Conservation (phyloP, 805 yeast genomes). For the Candida germanica region DNA sequence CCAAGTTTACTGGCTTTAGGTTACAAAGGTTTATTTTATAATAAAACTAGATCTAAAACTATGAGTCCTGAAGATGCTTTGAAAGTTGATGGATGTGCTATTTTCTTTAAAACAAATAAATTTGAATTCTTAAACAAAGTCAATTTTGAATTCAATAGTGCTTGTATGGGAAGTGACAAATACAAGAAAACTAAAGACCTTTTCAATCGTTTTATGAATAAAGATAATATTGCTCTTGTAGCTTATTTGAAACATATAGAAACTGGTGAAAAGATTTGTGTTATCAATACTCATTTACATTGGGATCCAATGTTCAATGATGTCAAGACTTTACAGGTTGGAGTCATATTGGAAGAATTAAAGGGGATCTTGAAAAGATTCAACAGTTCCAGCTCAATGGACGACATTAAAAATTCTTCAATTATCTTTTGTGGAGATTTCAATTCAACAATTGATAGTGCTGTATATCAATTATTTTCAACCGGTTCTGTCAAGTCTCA, state of each 20-base stretch:
- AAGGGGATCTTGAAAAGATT: slow-evolving; percentile 59
- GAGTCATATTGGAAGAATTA: slow-evolving; percentile 84
- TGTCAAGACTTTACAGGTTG: slow-evolving; percentile 94
- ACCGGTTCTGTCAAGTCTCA: slow-evolving; percentile 79
- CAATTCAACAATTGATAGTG: slow-evolving; percentile 82
- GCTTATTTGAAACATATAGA: slow-evolving; percentile 68
- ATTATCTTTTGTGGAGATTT: slow-evolving; percentile 91
- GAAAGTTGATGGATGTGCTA: slow-evolving; percentile 98
- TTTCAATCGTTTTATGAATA: slow-evolving; percentile 92
- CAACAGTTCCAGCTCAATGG: slow-evolving; percentile 41
- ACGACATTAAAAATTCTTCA: slow-evolving; percentile 62
- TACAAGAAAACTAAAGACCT: slow-evolving; percentile 92
- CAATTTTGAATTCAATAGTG: slow-evolving; percentile 76
- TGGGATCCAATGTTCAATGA: slow-evolving; percentile 98
- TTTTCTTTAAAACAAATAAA: slow-evolving; percentile 69
- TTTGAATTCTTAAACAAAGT: slow-evolving; percentile 71
- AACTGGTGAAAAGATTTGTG: slow-evolving; percentile 67
- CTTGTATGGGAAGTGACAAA: slow-evolving; percentile 76
- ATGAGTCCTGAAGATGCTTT: slow-evolving; percentile 77
- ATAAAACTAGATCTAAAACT: slow-evolving; percentile 89
- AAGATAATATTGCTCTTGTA: slow-evolving; percentile 87
- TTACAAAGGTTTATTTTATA: slow-evolving; percentile 77
- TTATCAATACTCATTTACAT: slow-evolving; percentile 91
- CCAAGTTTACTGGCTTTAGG: slow-evolving; percentile 72
- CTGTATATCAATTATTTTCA: slow-evolving; percentile 86